Evolutionary conservation across 169 alveolate species (phyloP).

Genomic region (Cystoisospora suis): DNA sequence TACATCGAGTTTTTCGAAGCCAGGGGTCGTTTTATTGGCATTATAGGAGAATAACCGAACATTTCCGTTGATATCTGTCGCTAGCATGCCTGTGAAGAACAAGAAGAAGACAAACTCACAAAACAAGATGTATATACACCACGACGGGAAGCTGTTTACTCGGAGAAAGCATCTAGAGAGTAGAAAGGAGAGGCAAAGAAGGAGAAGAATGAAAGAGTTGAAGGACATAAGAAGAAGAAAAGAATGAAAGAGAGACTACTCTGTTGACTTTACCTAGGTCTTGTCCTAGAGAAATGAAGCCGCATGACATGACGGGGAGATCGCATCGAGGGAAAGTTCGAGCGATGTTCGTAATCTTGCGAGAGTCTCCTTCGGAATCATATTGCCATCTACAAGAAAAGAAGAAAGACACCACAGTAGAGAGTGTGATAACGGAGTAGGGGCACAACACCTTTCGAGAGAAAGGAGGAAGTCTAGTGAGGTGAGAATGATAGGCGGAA

Average conservation of each 20-base stretch:
- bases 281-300: background rate
- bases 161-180: no score
- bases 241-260: no score
- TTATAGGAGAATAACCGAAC: conserved; percentile 47
- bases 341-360: background rate
- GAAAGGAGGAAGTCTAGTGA: no score
- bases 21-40: background rate
- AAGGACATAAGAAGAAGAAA: no score
- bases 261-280: background rate
- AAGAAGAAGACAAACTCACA: no score
- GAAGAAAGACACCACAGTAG: background rate
- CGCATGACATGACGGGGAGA: conserved; percentile 1
- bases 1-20: conserved; percentile 42
- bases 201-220: background rate
- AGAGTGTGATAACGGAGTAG: no score
- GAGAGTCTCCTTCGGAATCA: background rate
- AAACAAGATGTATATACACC: no score
- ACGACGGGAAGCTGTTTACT: no score
- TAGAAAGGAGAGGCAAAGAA: background rate
- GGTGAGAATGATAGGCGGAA: no score
- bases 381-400: background rate
- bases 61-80: conserved; percentile 51
- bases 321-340: background rate
- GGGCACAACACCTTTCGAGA: no score
- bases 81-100: conserved; percentile 25